These are phyloP conservation scores for Sporobolomyces pararoseus DNA, from an alignment of 768 basidiomycete genomes.

Conservation along the genomic window DNA sequence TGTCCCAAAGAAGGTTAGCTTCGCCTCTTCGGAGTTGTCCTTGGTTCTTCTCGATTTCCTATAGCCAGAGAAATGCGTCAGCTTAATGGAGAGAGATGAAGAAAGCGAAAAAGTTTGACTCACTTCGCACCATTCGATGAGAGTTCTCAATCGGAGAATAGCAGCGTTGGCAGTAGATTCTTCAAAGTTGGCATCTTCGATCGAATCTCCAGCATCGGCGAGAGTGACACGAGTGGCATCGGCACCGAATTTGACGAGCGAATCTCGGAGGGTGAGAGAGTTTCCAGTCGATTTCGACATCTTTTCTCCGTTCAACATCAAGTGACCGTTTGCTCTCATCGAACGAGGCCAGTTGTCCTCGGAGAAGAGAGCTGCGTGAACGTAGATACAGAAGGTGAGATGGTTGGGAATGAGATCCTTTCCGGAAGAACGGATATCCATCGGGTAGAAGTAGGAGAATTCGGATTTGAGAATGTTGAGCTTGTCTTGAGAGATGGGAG, in stretches of 20 bases:
- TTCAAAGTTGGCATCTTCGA: conserved; percentile 99
- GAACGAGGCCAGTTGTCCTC: conserved; percentile 84
- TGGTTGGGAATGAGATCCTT: conserved; percentile 96
- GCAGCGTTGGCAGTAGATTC: conserved; percentile 97
- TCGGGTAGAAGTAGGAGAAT: conserved; percentile 95
- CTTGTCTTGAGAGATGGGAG: conserved; percentile 68
- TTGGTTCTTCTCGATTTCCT: conserved; percentile 78
- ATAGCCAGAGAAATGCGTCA: background rate
- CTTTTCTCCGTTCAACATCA: conserved; percentile 97
- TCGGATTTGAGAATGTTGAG: conserved; percentile 80
- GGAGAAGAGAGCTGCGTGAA: conserved; percentile 87
- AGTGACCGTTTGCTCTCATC: conserved; percentile 91
- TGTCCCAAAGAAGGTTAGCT: conserved; percentile 72
- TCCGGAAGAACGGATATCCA: conserved; percentile 95
- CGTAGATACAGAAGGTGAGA: conserved; percentile 88
- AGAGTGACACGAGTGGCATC: conserved; percentile 86
- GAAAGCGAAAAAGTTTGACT: conserved; percentile 26
- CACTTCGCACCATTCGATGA: conserved; percentile 88
- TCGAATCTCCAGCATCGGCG: conserved; percentile 94
- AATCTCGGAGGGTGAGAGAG: conserved; percentile 80
- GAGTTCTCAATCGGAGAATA: conserved; percentile 84
- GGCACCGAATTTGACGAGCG: conserved; percentile 90
- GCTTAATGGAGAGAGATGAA: background rate
- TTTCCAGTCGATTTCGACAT: conserved; percentile 98
- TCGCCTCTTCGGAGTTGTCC: conserved; percentile 69